Conservation (phyloP, 208 protist species). For the Crithidia expoeki region DNA sequence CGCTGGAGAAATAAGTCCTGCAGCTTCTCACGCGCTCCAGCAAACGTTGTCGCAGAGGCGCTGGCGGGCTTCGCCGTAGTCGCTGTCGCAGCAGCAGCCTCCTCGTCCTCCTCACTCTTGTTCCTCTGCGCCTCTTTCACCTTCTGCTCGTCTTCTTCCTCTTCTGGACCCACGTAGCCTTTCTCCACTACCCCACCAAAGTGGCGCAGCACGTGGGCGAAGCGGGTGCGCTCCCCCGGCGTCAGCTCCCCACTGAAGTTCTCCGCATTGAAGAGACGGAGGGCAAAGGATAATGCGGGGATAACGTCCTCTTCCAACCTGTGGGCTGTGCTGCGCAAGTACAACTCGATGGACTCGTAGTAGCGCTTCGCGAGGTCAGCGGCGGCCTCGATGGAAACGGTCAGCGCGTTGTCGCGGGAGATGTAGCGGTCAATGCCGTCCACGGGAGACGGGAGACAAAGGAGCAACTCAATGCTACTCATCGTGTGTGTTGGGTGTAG, state of each 20-base stretch:
- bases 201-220: slow-evolving; percentile 42
- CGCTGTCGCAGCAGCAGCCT: slow-evolving; percentile 14
- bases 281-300: slow-evolving; percentile 71
- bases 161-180: slow-evolving; percentile 6
- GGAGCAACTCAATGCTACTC: slow-evolving; percentile 45
- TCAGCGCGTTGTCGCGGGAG: slow-evolving; percentile 32
- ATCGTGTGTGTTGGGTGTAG: too few species aligned
- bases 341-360: slow-evolving; percentile 46
- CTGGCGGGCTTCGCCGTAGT: not conserved
- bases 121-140: not conserved
- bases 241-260: slow-evolving; percentile 87
- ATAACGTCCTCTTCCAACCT: slow-evolving; percentile 45
- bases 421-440: slow-evolving; percentile 38
- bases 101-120: slow-evolving; percentile 1
- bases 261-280: slow-evolving; percentile 86
- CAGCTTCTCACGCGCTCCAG: slow-evolving; percentile 21
- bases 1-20: slow-evolving; percentile 70
- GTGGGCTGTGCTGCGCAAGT: slow-evolving; percentile 27
- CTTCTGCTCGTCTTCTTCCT: slow-evolving; percentile 6
- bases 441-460: slow-evolving; percentile 55
- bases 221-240: slow-evolving; percentile 50
- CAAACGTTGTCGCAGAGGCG: not conserved
- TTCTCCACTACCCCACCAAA: slow-evolving; percentile 39
- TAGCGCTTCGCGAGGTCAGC: slow-evolving; percentile 41
- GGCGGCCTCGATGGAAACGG: slow-evolving; percentile 56